Evolutionary conservation across 306 rosid genomes (phyloP).

Genomic region (Sphenostylis stenocarpa): DNA sequence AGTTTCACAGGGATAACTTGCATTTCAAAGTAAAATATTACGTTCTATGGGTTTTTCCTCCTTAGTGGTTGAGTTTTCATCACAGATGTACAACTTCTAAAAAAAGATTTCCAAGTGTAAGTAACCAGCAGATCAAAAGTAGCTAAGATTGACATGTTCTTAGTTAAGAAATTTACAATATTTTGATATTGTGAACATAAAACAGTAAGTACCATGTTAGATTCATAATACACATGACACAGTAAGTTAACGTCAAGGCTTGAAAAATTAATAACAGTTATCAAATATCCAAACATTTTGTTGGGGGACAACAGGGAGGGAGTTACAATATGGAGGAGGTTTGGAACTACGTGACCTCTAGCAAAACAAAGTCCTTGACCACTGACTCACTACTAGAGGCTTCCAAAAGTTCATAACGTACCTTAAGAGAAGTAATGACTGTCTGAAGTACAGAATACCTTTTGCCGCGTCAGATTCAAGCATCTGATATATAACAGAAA

Average conservation of each 20-base stretch:
- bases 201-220: neutral
- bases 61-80: neutral
- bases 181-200: constrained; percentile 8
- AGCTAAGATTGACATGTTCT: neutral
- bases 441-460: constrained; percentile 90
- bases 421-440: constrained; percentile 96
- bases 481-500: constrained; percentile 93
- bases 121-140: neutral
- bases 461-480: constrained; percentile 92
- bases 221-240: neutral
- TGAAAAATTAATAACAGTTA: neutral
- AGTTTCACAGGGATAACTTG: constrained; percentile 11
- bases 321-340: constrained; percentile 14
- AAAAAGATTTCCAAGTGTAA: neutral
- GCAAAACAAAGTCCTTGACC: neutral
- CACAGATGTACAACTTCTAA: neutral
- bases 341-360: neutral
- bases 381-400: neutral
- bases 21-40: constrained; percentile 22
- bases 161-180: neutral
- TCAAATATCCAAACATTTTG: neutral
- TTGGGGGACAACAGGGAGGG: neutral
- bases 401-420: constrained; percentile 36
- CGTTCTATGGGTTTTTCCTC: neutral
- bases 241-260: constrained; percentile 7